Percentiles rank a stretch among this genome's conserved stretches.
These are phyloP conservation scores for Casuarina equisetifolia DNA, from an alignment of 306 rosid genomes.

Conservation along the genomic window DNA sequence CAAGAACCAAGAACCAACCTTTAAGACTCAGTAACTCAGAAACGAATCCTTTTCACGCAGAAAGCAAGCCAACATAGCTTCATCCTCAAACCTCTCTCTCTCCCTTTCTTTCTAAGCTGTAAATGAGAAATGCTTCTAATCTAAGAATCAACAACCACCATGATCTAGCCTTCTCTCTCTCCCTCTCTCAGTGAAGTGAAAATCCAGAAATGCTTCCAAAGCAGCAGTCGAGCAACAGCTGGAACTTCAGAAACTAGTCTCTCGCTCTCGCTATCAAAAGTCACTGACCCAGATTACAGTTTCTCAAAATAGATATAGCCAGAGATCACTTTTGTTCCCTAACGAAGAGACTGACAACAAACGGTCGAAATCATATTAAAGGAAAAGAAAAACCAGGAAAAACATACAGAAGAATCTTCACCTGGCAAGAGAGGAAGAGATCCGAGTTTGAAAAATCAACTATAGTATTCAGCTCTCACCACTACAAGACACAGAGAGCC, in stretches of 20 bases:
- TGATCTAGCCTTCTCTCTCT: conserved; percentile 24
- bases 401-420: conserved; percentile 31
- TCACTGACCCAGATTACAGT: conserved; percentile 18
- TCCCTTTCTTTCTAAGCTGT: conserved; percentile 15
- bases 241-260: conserved; percentile 32
- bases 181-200: not conserved
- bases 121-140: conserved; percentile 19
- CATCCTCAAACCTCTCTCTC: conserved; percentile 49
- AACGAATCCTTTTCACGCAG: conserved; percentile 14
- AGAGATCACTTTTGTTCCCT: conserved; percentile 27
- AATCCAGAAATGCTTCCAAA: conserved; percentile 37
- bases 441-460: conserved; percentile 29
- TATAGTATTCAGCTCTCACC: conserved; percentile 23
- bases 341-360: conserved; percentile 32
- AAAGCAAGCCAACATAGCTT: conserved; percentile 44
- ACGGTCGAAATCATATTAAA: conserved; percentile 24
- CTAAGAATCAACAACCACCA: conserved; percentile 33
- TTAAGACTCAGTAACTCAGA: conserved; percentile 57
- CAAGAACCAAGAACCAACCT: conserved; percentile 74
- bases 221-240: conserved; percentile 38
- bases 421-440: conserved; percentile 5
- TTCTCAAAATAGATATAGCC: conserved; percentile 33
- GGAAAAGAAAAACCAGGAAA: conserved; percentile 1
- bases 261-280: conserved; percentile 24
- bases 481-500: conserved; percentile 30